phyloP scores from a whole-genome alignment of 2,329 filamentous ascomycete genomes.

The Coniochaeta pulveracea region DNA sequence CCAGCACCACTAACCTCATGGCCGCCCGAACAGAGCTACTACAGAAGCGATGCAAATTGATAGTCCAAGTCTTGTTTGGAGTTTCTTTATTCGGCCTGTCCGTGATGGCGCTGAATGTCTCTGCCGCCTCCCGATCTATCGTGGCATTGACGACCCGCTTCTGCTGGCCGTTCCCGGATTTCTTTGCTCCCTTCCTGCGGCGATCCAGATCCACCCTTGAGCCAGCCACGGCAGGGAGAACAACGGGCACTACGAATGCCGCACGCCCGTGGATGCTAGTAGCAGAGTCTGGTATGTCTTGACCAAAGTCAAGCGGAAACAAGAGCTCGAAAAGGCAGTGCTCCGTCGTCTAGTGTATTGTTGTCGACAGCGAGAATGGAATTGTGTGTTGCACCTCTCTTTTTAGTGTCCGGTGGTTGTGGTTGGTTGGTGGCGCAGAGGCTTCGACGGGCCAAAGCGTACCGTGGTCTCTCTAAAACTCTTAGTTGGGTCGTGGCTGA shows the following conservation, averaged over 20 bases:
- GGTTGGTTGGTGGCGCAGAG: not conserved
- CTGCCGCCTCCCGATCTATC: constrained; percentile 3
- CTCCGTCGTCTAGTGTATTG: not conserved
- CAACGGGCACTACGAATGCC: too few relatives aligned
- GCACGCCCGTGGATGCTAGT: not conserved
- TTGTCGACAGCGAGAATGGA: not conserved
- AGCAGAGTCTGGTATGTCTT: not conserved
- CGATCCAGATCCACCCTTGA: constrained; percentile 1
- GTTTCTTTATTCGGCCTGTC: too few relatives aligned
- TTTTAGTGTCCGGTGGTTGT: not conserved
- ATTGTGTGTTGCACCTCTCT: constrained; percentile 2
- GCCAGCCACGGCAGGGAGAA: not conserved
- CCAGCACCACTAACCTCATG: constrained; percentile 4
- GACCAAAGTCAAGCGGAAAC: not conserved
- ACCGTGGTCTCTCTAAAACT: not conserved
- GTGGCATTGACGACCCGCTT: constrained; percentile 3
- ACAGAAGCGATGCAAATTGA: not conserved
- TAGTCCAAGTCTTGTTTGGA: too few relatives aligned
- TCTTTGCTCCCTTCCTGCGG: not conserved
- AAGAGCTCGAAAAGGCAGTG: not conserved
- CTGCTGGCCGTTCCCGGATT: constrained; percentile 3
- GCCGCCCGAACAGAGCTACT: not conserved
- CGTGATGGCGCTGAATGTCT: not conserved
- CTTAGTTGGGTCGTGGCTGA: constrained; percentile 1
- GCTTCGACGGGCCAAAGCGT: not conserved